Base-by-base conservation (phyloP, 1,284 basidiomycete species). In the Rhodotorula sp. region DNA sequence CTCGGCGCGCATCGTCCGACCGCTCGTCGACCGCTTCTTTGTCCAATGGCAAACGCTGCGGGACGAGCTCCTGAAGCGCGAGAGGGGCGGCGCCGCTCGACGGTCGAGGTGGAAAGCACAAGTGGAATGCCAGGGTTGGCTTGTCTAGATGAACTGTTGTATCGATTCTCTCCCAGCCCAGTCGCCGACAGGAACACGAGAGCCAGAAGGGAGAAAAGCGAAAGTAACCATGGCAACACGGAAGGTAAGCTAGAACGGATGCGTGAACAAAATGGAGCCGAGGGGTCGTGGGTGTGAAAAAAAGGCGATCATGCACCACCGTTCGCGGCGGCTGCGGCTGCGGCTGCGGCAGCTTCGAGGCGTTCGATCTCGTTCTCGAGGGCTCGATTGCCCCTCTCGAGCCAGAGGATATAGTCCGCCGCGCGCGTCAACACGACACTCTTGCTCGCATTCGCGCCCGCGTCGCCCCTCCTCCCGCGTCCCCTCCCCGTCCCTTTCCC, bases 1-100 rank as follows among this genome's bases (percentile, higher is more conserved):
- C 23, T 93, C 93, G 31, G 96, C 89, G 39, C 91, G 87, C 78
- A 83, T 99, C 58, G 84, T 98, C 29, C 85, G 88, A 49, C 87
- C 87, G 15, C 83, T 96, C 56, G 93, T 93, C 12, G 94, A 98
- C 81, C 87, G 88, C 86, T 90, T 82, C 78, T 85, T 83, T 26
- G 78, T 82, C 7, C 81, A 83, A 67, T 79, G 78, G 78, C 71
- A 77, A 3, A 63, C 71, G 43, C 58, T 79, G 43, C 34, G 70
- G 12, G 62, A 65, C 14, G 67, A 59, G 21, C 34, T 75, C 26
- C 21, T 59, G 16, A 23, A 51, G 39, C 29, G n/a, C 1, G 69
- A 68, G 14, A 46, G 57, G 6, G 43, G 18, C 3, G 39, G 12
- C 10, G 26, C 39, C 10, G 39, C n/a, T 5, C 26, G 34, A 18